Base-by-base conservation (phyloP, 441 rosid genomes). In the Euphorbia celastroides region DNA sequence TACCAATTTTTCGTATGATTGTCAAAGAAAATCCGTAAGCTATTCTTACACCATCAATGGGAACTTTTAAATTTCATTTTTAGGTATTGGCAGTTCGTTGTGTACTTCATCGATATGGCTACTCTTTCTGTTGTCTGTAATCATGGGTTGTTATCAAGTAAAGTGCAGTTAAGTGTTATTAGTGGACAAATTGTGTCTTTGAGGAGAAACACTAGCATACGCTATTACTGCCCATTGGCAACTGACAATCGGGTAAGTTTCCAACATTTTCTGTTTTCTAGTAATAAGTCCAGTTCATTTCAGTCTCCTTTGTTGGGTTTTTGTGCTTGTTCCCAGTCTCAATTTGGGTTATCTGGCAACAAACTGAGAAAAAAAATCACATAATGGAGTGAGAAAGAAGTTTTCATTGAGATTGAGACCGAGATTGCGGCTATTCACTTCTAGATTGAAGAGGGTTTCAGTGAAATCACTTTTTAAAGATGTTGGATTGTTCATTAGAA, bases 361-460 rank as follows among this genome's bases (percentile, higher is more conserved):
- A 74, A n/a, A n/a, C n/a, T n/a, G n/a, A n/a, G n/a, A n/a, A 52
- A 86, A 70, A 66, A 80, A 74, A 60, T 76, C 71, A 50, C 72
- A 57, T 30, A 65, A 56, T 46, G 62, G 68, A 46, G 57, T 70
- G 71, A 85, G 85, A 41, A 86, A 76, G 81, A 86, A 77, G 64
- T 82, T 85, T 61, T 78, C 87, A 0, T 65, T 88, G 50, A 84
- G 97, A 75, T 73, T 91, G 77, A 77, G 92, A 30, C 89, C 97
- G 1, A 78, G 97, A 71, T 74, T 94, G 77, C 71, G 95, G 20
- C 77, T 88, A 36, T 74, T 94, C 55, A 75, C 69, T 3, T 70
- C 67, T 26, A 78, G 81, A 69, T 69, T 84, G 79, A 83, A 82
- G 70, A 84, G 88, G 59, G 74, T 86, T 64, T 76, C 85, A 7